Evolutionary conservation across 805 yeast genomes (phyloP).

Genomic region (Wickerhamia fluorescens): DNA sequence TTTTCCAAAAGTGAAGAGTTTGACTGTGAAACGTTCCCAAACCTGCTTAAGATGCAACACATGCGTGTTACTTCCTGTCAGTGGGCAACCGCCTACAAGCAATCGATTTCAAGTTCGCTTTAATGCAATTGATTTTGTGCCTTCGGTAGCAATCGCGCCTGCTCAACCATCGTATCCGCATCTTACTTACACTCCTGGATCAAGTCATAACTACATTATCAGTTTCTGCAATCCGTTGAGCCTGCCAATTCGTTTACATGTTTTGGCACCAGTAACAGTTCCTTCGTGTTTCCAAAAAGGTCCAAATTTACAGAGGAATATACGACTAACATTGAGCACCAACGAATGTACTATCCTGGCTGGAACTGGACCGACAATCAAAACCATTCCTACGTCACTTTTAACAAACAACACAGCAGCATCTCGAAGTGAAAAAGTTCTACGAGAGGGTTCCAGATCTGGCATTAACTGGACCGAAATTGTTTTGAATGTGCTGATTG

Average conservation of each 20-base stretch:
- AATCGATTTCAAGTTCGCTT: conserved; percentile 22
- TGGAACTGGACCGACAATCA: conserved; percentile 18
- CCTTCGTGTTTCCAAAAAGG: conserved; percentile 9
- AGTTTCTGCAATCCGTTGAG: conserved; percentile 28
- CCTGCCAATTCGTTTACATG: conserved; percentile 12
- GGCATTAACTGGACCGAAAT: too few relatives aligned
- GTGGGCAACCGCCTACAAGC: conserved; percentile 14
- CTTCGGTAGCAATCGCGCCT: conserved; percentile 14
- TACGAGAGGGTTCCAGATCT: too few relatives aligned
- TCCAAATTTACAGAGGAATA: too few relatives aligned
- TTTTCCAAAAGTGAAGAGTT: too few relatives aligned
- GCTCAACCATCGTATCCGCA: too few relatives aligned
- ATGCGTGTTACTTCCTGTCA: conserved; percentile 17
- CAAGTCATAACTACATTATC: conserved; percentile 15
- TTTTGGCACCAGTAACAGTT: conserved; percentile 17
- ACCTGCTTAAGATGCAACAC: conserved; percentile 26
- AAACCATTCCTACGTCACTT: conserved; percentile 28
- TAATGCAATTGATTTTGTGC: conserved; percentile 29
- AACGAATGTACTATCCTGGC: too few relatives aligned
- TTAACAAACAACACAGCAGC: conserved; percentile 21
- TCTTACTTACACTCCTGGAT: conserved; percentile 6
- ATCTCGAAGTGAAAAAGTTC: conserved; percentile 24
- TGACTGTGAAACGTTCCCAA: conserved; percentile 18
- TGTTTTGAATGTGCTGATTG: too few relatives aligned
- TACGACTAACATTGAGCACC: too few relatives aligned